These are phyloP conservation scores for Colletotrichum spinosum DNA, from an alignment of 2,329 filamentous ascomycete genomes.

Conservation along the genomic window DNA sequence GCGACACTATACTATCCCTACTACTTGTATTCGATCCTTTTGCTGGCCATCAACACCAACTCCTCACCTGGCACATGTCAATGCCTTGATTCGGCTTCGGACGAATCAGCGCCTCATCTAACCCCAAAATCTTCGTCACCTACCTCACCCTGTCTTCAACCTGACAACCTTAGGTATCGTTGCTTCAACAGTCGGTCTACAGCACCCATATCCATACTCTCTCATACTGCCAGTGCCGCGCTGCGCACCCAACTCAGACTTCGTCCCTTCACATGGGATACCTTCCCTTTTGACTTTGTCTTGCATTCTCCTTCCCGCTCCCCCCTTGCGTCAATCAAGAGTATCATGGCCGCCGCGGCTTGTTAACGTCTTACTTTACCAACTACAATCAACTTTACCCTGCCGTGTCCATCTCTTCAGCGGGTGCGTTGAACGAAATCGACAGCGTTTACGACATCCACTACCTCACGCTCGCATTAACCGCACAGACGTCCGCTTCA, in stretches of 20 bases:
- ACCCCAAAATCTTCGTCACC: slow-evolving; percentile 33
- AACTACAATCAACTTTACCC: neutral
- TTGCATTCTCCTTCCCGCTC: slow-evolving; percentile 3
- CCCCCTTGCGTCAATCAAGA: slow-evolving; percentile 30
- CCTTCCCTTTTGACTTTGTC: slow-evolving; percentile 16
- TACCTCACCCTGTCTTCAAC: too few species aligned
- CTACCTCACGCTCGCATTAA: neutral
- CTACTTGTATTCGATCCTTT: neutral
- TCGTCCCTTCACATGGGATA: slow-evolving; percentile 35
- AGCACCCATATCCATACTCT: too few species aligned
- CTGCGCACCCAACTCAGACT: neutral
- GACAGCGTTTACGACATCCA: neutral
- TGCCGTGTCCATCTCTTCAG: neutral
- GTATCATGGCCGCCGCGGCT: slow-evolving; percentile 24
- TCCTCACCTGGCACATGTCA: slow-evolving; percentile 37
- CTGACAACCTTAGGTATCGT: too few species aligned
- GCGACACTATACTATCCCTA: neutral
- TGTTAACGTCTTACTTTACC: slow-evolving; percentile 16
- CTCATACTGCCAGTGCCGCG: too few species aligned
- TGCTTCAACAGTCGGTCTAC: too few species aligned
- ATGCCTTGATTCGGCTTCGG: slow-evolving; percentile 35
- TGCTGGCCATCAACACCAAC: slow-evolving; percentile 22
- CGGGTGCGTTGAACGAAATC: slow-evolving; percentile 1
- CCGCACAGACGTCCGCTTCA: neutral
- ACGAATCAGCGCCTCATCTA: slow-evolving; percentile 32